Conservation (phyloP, 495 filamentous ascomycete genomes). For the Platismatia glauca region DNA sequence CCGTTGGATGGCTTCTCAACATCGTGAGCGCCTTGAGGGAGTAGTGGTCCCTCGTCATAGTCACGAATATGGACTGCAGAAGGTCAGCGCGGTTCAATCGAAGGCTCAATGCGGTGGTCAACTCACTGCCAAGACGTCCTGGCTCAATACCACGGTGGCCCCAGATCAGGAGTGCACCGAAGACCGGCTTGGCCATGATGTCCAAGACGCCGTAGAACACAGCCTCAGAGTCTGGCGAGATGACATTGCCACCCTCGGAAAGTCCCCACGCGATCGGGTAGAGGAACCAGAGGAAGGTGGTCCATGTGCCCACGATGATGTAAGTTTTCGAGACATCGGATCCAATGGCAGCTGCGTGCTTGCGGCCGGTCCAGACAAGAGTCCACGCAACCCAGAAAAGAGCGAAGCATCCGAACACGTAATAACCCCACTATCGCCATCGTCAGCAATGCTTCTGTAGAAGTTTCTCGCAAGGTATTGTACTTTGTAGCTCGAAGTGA, state of each 20-base stretch:
- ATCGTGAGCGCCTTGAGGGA: background rate
- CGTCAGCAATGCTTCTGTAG: background rate
- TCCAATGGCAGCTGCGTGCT: slow-evolving; percentile 45
- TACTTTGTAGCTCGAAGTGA: slow-evolving; percentile 46
- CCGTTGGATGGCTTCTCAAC: slow-evolving; percentile 1
- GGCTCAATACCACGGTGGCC: slow-evolving; percentile 49
- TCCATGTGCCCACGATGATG: slow-evolving; percentile 40
- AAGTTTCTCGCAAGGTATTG: background rate
- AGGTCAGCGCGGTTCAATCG: background rate
- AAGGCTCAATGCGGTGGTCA: background rate
- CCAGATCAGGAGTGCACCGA: slow-evolving; percentile 43
- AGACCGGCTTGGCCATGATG: slow-evolving; percentile 49
- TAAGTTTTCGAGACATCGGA: slow-evolving; percentile 42
- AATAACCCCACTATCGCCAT: slow-evolving; percentile 44
- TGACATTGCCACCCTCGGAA: slow-evolving; percentile 58
- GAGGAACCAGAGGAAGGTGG: slow-evolving; percentile 46
- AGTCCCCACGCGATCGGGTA: slow-evolving; percentile 65
- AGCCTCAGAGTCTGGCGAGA: slow-evolving; percentile 52
- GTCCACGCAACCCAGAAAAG: slow-evolving; percentile 46
- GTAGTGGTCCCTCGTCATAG: slow-evolving; percentile 27
- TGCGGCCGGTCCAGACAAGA: slow-evolving; percentile 48
- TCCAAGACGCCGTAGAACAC: slow-evolving; percentile 65
- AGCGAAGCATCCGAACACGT: slow-evolving; percentile 50
- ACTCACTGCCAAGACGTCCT: slow-evolving; percentile 37
- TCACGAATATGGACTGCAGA: slow-evolving; percentile 29